These are phyloP conservation scores for Globisporangium lucens DNA, from an alignment of 352 stramenopile genomes.

Conservation along the genomic window DNA sequence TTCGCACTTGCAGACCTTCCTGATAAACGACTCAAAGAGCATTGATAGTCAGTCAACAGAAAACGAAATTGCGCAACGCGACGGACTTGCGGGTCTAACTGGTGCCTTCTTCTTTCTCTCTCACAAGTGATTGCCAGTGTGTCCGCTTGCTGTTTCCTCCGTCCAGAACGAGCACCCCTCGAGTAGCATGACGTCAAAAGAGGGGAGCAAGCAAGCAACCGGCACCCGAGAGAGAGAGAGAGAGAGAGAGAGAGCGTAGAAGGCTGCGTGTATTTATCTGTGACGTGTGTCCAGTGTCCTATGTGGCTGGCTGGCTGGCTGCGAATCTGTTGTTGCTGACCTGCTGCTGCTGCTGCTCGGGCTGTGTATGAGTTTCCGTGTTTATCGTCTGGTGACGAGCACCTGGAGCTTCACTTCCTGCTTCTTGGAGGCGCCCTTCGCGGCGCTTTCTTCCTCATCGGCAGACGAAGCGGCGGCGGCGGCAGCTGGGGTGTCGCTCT, in stretches of 20 bases:
- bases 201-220: not conserved
- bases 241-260: constrained; percentile 5
- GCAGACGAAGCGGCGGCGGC: constrained; percentile 10
- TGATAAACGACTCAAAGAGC: too few species aligned
- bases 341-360: not conserved
- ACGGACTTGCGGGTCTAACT: not conserved
- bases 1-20: too few species aligned
- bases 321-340: not conserved
- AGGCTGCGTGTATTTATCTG: constrained; percentile 13
- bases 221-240: constrained; percentile 5
- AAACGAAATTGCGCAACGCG: not conserved
- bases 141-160: not conserved
- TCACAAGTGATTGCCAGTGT: not conserved
- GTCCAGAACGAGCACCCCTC: not conserved
- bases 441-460: constrained; percentile 22
- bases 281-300: not conserved
- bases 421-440: constrained; percentile 69
- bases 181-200: not conserved
- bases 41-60: too few species aligned
- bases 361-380: not conserved
- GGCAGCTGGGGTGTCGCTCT: constrained; percentile 21
- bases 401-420: constrained; percentile 68
- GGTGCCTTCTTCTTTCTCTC: constrained; percentile 1
- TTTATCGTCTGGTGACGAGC: constrained; percentile 66
- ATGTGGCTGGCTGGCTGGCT: constrained; percentile 7